Conservation (phyloP, 371 early-diverging fungal species). For the Circinella umbellata region DNA sequence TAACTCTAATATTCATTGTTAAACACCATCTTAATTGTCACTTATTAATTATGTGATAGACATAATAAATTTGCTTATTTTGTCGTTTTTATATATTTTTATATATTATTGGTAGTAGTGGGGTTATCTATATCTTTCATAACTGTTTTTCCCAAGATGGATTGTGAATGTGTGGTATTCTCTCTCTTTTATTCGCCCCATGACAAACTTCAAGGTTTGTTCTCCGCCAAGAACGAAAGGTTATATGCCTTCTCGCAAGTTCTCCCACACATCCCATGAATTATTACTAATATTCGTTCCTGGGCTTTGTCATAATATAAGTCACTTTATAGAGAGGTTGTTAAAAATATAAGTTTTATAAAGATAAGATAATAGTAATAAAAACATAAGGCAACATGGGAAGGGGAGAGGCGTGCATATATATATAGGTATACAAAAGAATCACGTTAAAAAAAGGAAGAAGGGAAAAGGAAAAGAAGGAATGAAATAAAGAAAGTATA, state of each 20-base stretch:
- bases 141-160: too few species aligned
- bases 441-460: neutral
- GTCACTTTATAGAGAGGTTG: neutral
- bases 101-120: too few species aligned
- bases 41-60: too few species aligned
- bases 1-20: too few species aligned
- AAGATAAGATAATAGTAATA: neutral
- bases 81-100: too few species aligned
- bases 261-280: neutral
- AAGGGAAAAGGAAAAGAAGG: neutral
- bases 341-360: neutral
- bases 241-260: neutral
- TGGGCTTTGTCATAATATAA: too few species aligned
- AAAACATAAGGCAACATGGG: conserved; percentile 2
- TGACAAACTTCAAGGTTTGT: neutral
- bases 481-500: neutral
- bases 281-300: too few species aligned
- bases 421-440: conserved; percentile 5
- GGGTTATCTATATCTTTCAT: too few species aligned
- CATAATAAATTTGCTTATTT: too few species aligned
- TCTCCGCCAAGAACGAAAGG: neutral
- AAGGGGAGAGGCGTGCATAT: too few species aligned
- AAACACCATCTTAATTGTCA: too few species aligned
- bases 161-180: neutral
- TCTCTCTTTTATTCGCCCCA: neutral